A percentile compares a stretch with the other conserved stretches of the same genome.
phyloP scores from a whole-genome alignment of 306 rosid species.

The Castanopsis chinensis region DNA sequence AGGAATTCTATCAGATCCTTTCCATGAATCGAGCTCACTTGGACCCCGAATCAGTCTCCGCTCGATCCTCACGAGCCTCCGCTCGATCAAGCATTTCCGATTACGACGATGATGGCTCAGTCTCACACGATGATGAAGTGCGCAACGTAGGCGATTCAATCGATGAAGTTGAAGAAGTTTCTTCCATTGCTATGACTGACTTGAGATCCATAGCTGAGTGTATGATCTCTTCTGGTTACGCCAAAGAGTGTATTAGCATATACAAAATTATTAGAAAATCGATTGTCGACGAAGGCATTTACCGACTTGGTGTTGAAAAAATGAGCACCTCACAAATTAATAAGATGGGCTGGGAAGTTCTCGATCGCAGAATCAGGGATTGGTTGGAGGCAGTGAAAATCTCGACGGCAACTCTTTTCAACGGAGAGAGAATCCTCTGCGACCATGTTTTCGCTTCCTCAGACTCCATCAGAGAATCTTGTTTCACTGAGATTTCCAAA shows the following conservation, averaged over 20 bases:
- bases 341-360: slow-evolving; percentile 53
- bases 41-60: slow-evolving; percentile 52
- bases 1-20: slow-evolving; percentile 68
- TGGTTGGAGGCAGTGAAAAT: slow-evolving; percentile 65
- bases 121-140: slow-evolving; percentile 35
- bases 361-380: slow-evolving; percentile 45
- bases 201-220: slow-evolving; percentile 63
- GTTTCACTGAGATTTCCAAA: slow-evolving; percentile 59
- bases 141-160: slow-evolving; percentile 37
- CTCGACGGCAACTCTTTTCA: slow-evolving; percentile 48
- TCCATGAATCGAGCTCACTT: slow-evolving; percentile 61
- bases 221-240: slow-evolving; percentile 75
- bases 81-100: slow-evolving; percentile 49
- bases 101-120: slow-evolving; percentile 34
- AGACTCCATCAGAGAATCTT: slow-evolving; percentile 48
- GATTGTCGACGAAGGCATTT: slow-evolving; percentile 64
- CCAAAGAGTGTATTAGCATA: slow-evolving; percentile 58
- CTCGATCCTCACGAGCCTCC: slow-evolving; percentile 49
- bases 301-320: slow-evolving; percentile 53
- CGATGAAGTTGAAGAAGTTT: slow-evolving; percentile 51
- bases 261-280: slow-evolving; percentile 64
- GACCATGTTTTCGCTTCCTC: slow-evolving; percentile 61
- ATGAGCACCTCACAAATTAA: slow-evolving; percentile 41
- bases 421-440: slow-evolving; percentile 72
- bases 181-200: slow-evolving; percentile 51